Base-by-base conservation (phyloP, 352 stramenopile genomes). In the Elongisporangium undulatum region DNA sequence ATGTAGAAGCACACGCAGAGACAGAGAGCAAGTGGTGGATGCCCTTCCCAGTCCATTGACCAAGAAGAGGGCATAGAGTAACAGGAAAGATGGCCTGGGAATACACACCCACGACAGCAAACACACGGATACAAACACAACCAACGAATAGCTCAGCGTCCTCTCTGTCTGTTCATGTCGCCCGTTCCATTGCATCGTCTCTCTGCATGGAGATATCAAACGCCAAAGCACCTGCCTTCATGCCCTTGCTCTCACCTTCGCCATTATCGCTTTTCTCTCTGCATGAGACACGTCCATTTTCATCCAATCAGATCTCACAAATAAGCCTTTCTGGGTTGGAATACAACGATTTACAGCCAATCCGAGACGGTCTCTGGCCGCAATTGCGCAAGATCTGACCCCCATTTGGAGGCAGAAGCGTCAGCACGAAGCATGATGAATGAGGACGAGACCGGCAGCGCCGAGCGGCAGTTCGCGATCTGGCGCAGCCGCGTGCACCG, bases 401-500 rank as follows among this genome's bases (percentile, higher is more conserved):
- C 20, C 15, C 22, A 53, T 26, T 26, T 53, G 6, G 45, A 51
- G 56, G 63, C 56, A 51, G 16, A 21, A 66, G 49, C 49, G 34
- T 22, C n/a, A 53, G 16, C 21, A 15, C n/a, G 17, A 16, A 8
- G n/a, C 9, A 53, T 8, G 5, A 53, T 22, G 19, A 26, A 9
- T 17, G 49, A 45, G 24, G 48, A 53, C 49, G 53, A 17, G 45
- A 41, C 22, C 48, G 20, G 49, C 53, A 15, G 17, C 55, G 38
- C 48, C 34, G 20, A 77, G 52, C 77, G 75, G 15, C 83, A 92
- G 59, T 82, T 77, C 57, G 68, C 67, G 15, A 91, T 93, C 58
- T 93, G 84, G 84, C 72, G 69, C 52, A 93, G 65, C 23, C 84
- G 84, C 55, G 72, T 90, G 48, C 77, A 80, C 49, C 79, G 76